A percentile compares a stretch with the other conserved stretches of the same genome.
phyloP scores from a whole-genome alignment of 352 stramenopile genomes.

The Phytopythium ostracodes region DNA sequence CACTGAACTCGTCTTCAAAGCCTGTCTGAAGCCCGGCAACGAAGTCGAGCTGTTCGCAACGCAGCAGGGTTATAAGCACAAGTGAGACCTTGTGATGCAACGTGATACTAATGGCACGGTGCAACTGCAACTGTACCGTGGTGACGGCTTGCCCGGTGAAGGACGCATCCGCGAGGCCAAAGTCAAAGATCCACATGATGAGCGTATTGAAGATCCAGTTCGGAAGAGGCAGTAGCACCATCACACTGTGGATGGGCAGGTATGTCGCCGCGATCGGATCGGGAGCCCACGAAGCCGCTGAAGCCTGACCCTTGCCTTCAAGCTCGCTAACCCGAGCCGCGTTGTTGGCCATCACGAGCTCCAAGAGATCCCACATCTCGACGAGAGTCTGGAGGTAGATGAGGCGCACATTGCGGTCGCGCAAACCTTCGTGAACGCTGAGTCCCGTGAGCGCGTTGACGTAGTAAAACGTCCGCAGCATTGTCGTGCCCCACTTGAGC shows the following conservation, averaged over 20 bases:
- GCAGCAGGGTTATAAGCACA: slow-evolving; percentile 7
- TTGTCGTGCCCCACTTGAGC: slow-evolving; percentile 77
- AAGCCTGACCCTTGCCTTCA: slow-evolving; percentile 10
- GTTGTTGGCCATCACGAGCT: slow-evolving; percentile 33
- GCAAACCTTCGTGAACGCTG: slow-evolving; percentile 45
- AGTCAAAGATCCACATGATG: slow-evolving; percentile 45
- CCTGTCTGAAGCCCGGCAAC: slow-evolving; percentile 36
- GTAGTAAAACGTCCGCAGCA: slow-evolving; percentile 79
- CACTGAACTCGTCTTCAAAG: slow-evolving; percentile 64
- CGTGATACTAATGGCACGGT: not conserved
- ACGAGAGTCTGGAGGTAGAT: slow-evolving; percentile 63
- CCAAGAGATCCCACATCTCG: slow-evolving; percentile 64
- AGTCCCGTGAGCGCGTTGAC: slow-evolving; percentile 63
- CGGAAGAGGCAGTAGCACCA: slow-evolving; percentile 70
- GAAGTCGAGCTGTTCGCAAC: slow-evolving; percentile 35
- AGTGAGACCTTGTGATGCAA: not conserved
- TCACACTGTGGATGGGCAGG: slow-evolving; percentile 54
- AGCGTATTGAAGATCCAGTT: slow-evolving; percentile 68
- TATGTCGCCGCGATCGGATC: slow-evolving; percentile 59
- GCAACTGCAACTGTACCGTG: slow-evolving; percentile 17
- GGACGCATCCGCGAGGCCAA: slow-evolving; percentile 41
- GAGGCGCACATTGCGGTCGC: slow-evolving; percentile 62
- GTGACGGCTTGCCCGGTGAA: slow-evolving; percentile 36
- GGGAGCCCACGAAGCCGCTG: slow-evolving; percentile 21
- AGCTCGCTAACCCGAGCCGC: slow-evolving; percentile 15